Percentiles rank a stretch among this genome's conserved stretches.
These are phyloP conservation scores for Kregervanrija pseudodelftensis DNA, from an alignment of 805 yeast genomes.

Conservation along the genomic window DNA sequence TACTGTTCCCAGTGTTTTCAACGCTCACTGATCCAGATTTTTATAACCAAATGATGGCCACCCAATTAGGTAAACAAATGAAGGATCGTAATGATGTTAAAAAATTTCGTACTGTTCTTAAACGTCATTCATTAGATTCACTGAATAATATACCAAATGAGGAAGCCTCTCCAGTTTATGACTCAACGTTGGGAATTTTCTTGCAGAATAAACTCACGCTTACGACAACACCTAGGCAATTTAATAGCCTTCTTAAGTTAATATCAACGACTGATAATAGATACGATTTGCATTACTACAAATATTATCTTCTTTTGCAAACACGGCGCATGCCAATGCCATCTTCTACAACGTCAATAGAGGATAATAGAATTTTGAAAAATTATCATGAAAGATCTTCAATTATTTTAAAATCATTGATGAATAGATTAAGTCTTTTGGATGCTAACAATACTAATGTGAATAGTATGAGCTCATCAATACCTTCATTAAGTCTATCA, in stretches of 20 bases:
- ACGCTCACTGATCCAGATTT: constrained; percentile 68
- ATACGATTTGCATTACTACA: constrained; percentile 40
- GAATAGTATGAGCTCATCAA: not conserved
- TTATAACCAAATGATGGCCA: constrained; percentile 60
- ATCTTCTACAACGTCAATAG: not conserved
- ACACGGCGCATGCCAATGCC: constrained; percentile 3
- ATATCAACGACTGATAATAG: constrained; percentile 29
- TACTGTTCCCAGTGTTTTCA: constrained; percentile 42
- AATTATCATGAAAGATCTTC: constrained; percentile 7
- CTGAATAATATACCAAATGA: not conserved
- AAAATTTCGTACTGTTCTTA: constrained; percentile 60
- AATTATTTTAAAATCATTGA: not conserved
- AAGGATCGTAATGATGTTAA: constrained; percentile 71
- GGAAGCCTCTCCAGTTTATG: too few relatives aligned
- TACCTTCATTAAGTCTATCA: not conserved
- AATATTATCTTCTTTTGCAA: constrained; percentile 41
- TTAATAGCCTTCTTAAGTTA: constrained; percentile 28
- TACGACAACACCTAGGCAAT: constrained; percentile 27
- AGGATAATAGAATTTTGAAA: constrained; percentile 6
- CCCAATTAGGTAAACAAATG: constrained; percentile 53
- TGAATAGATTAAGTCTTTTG: not conserved
- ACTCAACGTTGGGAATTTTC: not conserved
- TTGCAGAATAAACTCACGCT: constrained; percentile 1
- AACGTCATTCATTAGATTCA: constrained; percentile 44
- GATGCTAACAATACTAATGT: not conserved